Percentiles rank a stretch among this genome's conserved stretches.
phyloP scores from a whole-genome alignment of 78 protist species.

The Polysphondylium violaceum region DNA sequence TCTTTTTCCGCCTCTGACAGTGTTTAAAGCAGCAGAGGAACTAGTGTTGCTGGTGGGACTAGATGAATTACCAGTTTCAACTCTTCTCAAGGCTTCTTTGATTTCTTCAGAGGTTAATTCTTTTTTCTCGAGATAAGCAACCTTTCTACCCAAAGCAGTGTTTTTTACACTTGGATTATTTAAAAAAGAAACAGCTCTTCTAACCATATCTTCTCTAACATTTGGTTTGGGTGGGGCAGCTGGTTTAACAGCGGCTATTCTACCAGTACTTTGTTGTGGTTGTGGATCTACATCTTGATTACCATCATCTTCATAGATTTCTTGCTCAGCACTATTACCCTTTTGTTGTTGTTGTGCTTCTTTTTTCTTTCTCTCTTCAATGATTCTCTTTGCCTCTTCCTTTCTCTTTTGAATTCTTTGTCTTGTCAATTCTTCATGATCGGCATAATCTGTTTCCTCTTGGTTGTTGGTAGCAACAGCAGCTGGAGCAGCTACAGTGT shows the following conservation, averaged over 20 bases:
- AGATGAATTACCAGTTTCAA: slow-evolving; percentile 14
- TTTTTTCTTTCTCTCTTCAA: slow-evolving; percentile 72
- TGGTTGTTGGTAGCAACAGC: no score
- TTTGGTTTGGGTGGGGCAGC: not conserved
- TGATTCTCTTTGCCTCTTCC: slow-evolving; percentile 74
- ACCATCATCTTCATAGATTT: slow-evolving; percentile 10
- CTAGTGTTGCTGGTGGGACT: not conserved
- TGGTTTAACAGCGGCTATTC: slow-evolving; percentile 1
- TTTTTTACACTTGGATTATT: slow-evolving; percentile 66
- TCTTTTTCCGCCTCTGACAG: not conserved
- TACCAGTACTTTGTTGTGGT: slow-evolving; percentile 16
- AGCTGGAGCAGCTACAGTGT: no score
- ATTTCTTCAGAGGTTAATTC: slow-evolving; percentile 66
- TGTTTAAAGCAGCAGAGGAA: not conserved
- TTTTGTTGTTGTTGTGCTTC: slow-evolving; percentile 40
- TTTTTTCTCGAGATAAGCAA: slow-evolving; percentile 68
- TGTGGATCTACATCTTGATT: slow-evolving; percentile 13
- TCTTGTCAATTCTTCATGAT: slow-evolving; percentile 33
- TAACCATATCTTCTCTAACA: slow-evolving; percentile 76
- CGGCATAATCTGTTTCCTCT: no score
- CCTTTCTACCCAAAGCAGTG: slow-evolving; percentile 62
- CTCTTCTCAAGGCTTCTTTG: slow-evolving; percentile 59
- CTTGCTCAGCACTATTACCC: slow-evolving; percentile 9
- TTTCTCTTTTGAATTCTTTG: slow-evolving; percentile 78
- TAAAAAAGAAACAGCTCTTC: slow-evolving; percentile 57